Conservation (phyloP, 2,329 filamentous ascomycete genomes). For the Xylariaceae sp. region DNA sequence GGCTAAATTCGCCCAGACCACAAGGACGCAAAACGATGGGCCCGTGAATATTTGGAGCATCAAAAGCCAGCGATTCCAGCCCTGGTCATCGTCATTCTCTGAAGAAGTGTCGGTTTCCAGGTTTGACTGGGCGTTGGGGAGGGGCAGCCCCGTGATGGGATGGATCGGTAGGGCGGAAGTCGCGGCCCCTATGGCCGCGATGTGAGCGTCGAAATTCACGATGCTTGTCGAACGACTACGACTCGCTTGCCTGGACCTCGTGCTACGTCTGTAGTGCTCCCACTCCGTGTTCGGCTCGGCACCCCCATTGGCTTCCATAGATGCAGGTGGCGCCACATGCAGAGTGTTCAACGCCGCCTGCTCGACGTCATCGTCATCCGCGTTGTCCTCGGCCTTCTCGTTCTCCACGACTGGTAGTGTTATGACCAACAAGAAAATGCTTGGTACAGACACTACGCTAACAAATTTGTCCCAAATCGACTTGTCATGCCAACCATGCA, state of each 20-base stretch:
- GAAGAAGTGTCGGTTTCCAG: constrained; percentile 28
- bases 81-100: constrained; percentile 39
- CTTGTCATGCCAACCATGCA: constrained; percentile 77
- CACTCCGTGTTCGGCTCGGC: constrained; percentile 50
- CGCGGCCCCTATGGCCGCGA: constrained; percentile 10
- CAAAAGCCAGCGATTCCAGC: constrained; percentile 91
- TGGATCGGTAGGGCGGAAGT: constrained; percentile 5
- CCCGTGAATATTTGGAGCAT: constrained; percentile 80
- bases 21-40: constrained; percentile 72
- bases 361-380: constrained; percentile 38
- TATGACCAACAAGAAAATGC: constrained; percentile 81
- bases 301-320: constrained; percentile 31
- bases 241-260: constrained; percentile 33
- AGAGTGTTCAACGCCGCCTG: constrained; percentile 26
- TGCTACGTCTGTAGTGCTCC: constrained; percentile 52
- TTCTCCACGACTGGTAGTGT: constrained; percentile 88
- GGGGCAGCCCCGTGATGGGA: constrained; percentile 19
- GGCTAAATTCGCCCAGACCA: constrained; percentile 65
- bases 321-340: constrained; percentile 34
- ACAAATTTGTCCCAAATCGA: constrained; percentile 77
- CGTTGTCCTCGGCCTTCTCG: constrained; percentile 48
- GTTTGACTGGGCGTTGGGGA: constrained; percentile 24
- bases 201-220: constrained; percentile 24
- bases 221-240: constrained; percentile 31
- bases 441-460: constrained; percentile 78